Evolutionary conservation across 2,329 filamentous ascomycete species (phyloP), one percentile per base, ranked within the genome.

Genomic region (Pseudocercospora pini-densiflorae): DNA sequence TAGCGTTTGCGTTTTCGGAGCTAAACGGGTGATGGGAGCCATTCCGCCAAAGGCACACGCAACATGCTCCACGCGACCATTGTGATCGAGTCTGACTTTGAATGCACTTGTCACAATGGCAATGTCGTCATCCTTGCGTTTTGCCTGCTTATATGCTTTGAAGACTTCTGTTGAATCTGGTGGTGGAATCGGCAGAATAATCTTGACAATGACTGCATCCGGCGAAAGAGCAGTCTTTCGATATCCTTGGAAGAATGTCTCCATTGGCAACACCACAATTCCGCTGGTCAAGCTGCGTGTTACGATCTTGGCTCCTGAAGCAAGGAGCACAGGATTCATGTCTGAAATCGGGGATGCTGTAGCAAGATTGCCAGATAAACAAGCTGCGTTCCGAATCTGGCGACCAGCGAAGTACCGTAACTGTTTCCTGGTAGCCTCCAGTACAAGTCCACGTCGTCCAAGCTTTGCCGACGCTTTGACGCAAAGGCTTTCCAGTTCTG

Each of bases 331-430:
- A 0, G 95, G 95, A 74, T 98, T 99, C 53, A 99, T 81, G 81
- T 99, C 95, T 0, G 94, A 97, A 53, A 98, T 99, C 0, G 95
- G 95, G 24, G 93, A 97, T 0, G 95, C 95, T 0, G 95, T 99
- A 1, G 91, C 94, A 31, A 99, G 80, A 74, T 98, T 99, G 47
- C 95, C 95, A 0, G 95, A 95, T 0, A 94, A 94, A 0, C 94
- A 97, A 29, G 94, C 95, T n/a, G 97, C 94, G 75, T 98, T 99
- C 72, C 95, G 88, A 75, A 99, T 98, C 75, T 99, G 95, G 55
- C 95, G 85, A 55, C 95, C 95, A 61, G 94, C 95, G 79, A 99
- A 98, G 77, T 94, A 98, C 70, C 91, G 91, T 62, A 99, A 88
- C 78, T 98, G 95, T 78, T 97, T 98, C 75, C 94, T 86, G 65